Base-by-base conservation (phyloP, 2,329 filamentous ascomycete genomes). In the Hypoxylon sp. region DNA sequence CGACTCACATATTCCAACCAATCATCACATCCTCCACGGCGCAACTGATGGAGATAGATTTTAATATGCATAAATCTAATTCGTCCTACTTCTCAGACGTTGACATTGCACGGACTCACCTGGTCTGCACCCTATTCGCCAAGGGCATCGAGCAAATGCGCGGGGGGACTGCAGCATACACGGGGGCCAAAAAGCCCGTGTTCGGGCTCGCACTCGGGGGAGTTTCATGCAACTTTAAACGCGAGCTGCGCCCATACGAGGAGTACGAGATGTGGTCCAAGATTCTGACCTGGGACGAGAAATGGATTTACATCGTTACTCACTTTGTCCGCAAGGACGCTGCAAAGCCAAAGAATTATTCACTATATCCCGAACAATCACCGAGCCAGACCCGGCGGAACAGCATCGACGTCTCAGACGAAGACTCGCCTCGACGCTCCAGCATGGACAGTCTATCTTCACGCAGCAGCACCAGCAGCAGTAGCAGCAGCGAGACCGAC, bases 1-100 rank as follows among this genome's bases (percentile, higher is more conserved):
- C 84, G 0, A 79, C 84, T 87, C 38, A 73, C n/a, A 82, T 92
- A 52, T 92, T 92, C 77, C 82, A 85, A 30, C 85, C 89, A 18
- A 77, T 87, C 26, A 85, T 89, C 46, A 87, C 88, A n/a, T 81
- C 82, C 24, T 86, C 87, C 0, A 84, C 85, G 70, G 85, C 88
- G 9, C 84, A 87, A 0, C 78, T 89, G 42, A 80, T 86, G 66
- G 89, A 92, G 76, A 89, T 84, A 70, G 91, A 92, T 76, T 91
- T 91, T 80, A 92, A 92, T 78, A 73, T 91, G 61, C 89, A 92
- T 79, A 92, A 92, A 74, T 88, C 85, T 44, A 92, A 92, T 77
- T 86, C 82, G 67, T 91, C 89, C 1, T 92, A 92, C 75, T 91
- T 92, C 74, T 81, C 85, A 42, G 89, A 92, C 73, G 83, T 91